Conservation (phyloP, 2,329 filamentous ascomycete genomes). For the Colletotrichum cordylinicola region DNA sequence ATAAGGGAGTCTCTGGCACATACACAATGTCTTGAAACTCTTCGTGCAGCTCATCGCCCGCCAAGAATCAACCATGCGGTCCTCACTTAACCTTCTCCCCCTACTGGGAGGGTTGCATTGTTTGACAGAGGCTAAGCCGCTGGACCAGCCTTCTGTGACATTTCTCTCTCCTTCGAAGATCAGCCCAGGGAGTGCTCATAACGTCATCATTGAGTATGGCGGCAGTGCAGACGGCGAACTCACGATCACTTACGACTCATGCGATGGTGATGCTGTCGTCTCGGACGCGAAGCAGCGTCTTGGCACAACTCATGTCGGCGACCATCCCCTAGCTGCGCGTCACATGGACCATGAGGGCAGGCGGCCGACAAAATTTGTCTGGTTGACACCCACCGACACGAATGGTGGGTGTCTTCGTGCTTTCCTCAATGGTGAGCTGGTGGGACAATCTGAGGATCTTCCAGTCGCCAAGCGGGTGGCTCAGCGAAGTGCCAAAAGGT, state of each 20-base stretch:
- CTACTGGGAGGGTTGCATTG: background rate
- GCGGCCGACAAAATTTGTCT: slow-evolving; percentile 27
- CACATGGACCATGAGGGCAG: slow-evolving; percentile 20
- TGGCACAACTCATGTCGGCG: slow-evolving; percentile 26
- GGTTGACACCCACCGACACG: slow-evolving; percentile 12
- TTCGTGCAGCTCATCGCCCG: background rate
- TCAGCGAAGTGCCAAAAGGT: background rate
- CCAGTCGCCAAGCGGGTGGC: slow-evolving; percentile 5
- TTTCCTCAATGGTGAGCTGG: slow-evolving; percentile 20
- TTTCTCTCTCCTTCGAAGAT: background rate
- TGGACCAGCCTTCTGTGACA: background rate
- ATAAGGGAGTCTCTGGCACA: background rate
- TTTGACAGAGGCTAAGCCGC: background rate
- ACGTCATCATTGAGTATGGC: slow-evolving; percentile 25
- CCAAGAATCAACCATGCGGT: background rate
- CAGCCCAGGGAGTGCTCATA: slow-evolving; percentile 22
- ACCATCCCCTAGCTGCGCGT: slow-evolving; percentile 25
- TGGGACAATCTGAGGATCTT: slow-evolving; percentile 25
- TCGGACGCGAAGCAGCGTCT: slow-evolving; percentile 20
- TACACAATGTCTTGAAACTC: background rate
- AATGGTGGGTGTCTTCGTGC: slow-evolving; percentile 25
- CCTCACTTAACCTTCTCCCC: background rate
- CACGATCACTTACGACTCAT: slow-evolving; percentile 23
- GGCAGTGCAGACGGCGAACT: slow-evolving; percentile 26
- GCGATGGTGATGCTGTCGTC: background rate